Base-by-base conservation (phyloP, 2,329 filamentous ascomycete species). In the Fusarium acutatum region DNA sequence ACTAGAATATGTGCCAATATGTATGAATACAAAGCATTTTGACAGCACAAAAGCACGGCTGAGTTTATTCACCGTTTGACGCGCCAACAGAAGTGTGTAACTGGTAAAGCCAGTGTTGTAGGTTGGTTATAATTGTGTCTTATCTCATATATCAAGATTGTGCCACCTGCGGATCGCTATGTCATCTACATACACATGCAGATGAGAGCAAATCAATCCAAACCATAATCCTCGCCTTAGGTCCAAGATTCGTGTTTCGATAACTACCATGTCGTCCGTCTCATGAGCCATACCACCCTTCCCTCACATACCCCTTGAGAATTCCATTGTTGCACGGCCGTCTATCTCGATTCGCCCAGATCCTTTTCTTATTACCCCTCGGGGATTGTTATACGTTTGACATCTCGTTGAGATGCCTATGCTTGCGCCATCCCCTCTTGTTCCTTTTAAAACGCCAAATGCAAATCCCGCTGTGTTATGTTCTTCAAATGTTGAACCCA, bases 361-460 rank as follows among this genome's bases (percentile, higher is more conserved):
- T 41, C 24, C 50, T 41, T 52, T 50, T 54, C 68, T 40, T 60
- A 72, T 74, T 75, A 74, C 53, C 57, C 50, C 67, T 52, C n/a
- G 57, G 49, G 66, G 43, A 58, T 60, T 62, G 49, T 37, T 62
- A n/a, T 66, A 24, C 69, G 35, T 60, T 59, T 34, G 47, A 22
- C 54, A 64, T 32, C 56, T 59, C 47, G 34, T 44, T 35, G 49
- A 57, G 54, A 50, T 69, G 40, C 43, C 43, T 38, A 58, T 64
- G 37, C 50, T 60, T 72, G 60, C 60, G 67, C 67, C 47, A 53
- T 59, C 62, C 70, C 70, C 41, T 47, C 50, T 65, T 65, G 57
- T 67, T 60, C 65, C 64, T 54, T 53, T 43, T 54, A 56, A 64
- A 77, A 75, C 72, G 71, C 76, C 75, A 32, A 73, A 68, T 63